Evolutionary conservation across 2,329 filamentous ascomycete genomes (phyloP).

Genomic region (Fusarium hostae): DNA sequence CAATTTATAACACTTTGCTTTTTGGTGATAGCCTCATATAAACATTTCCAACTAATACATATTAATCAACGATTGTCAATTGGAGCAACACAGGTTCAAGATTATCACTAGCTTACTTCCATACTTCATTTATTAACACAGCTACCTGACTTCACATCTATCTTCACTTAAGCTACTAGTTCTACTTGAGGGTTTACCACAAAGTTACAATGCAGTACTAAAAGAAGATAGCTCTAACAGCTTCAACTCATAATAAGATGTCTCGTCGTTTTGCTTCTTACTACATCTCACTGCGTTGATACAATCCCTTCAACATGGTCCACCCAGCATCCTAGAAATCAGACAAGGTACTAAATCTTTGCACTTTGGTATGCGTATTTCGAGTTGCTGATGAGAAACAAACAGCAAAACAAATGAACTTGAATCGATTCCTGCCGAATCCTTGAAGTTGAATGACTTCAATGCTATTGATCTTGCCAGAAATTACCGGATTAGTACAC

Average conservation of each 20-base stretch:
- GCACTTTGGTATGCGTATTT: neutral
- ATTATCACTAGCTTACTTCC: neutral
- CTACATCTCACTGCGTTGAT: neutral
- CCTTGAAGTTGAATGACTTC: neutral
- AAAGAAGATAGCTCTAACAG: neutral
- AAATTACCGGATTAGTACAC: constrained; percentile 18
- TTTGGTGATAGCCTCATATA: neutral
- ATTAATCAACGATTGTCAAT: neutral
- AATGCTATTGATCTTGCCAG: neutral
- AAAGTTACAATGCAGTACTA: neutral
- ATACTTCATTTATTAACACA: neutral
- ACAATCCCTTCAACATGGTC: neutral
- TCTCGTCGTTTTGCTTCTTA: neutral
- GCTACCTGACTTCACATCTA: neutral
- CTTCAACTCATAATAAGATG: neutral
- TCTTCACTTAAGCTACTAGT: neutral
- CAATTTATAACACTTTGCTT: neutral
- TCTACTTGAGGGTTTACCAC: neutral
- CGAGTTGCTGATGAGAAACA: neutral
- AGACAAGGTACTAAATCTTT: neutral
- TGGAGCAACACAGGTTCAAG: neutral
- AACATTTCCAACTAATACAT: neutral
- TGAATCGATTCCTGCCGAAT: neutral
- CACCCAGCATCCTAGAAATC: neutral
- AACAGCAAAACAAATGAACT: neutral